Evolutionary conservation across 202 grass and related monocot species (phyloP).

Genomic region (Miscanthus sacchariflorus): DNA sequence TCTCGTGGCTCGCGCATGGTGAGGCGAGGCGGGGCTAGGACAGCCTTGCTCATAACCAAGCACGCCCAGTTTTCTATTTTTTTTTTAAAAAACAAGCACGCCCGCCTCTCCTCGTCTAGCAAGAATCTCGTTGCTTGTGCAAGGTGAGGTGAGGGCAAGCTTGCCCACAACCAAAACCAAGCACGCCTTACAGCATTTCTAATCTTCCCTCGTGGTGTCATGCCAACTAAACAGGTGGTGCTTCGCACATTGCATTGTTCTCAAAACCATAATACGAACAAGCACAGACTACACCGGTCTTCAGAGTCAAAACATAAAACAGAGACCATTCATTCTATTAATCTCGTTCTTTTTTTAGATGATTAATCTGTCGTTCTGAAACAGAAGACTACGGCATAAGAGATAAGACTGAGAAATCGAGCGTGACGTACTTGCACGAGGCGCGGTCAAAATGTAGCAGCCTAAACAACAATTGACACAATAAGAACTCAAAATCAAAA

Average conservation of each 20-base stretch:
- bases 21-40: too few species aligned
- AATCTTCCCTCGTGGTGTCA: background rate
- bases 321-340: background rate
- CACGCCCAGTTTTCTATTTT: too few species aligned
- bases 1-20: too few species aligned
- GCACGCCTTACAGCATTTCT: background rate
- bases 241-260: background rate
- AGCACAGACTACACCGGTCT: background rate
- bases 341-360: background rate
- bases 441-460: background rate
- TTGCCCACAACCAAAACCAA: background rate
- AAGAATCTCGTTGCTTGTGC: background rate
- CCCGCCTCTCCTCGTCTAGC: too few species aligned
- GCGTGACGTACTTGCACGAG: background rate
- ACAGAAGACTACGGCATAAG: background rate
- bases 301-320: background rate
- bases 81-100: too few species aligned
- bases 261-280: background rate
- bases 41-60: too few species aligned
- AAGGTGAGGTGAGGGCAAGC: background rate
- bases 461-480: background rate
- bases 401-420: background rate
- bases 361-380: background rate
- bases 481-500: background rate
- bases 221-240: background rate